phyloP scores from a whole-genome alignment of 2,329 filamentous ascomycete species.

The Rhexocercosporidium sp. region DNA sequence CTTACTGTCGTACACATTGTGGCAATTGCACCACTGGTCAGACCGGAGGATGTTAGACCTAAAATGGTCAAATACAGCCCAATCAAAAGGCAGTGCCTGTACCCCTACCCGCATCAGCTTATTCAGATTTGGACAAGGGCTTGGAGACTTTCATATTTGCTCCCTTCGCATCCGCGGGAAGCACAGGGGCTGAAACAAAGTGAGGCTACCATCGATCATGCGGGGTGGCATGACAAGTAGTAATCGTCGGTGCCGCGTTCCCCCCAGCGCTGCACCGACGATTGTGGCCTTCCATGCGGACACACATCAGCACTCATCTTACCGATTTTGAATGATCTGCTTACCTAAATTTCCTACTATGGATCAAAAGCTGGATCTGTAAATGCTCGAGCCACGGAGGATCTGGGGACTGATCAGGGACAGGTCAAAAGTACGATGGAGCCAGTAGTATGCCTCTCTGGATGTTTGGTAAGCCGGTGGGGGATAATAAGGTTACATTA shows the following conservation, averaged over 20 bases:
- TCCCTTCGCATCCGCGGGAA: not conserved
- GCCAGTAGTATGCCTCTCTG: not conserved
- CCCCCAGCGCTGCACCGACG: too few species aligned
- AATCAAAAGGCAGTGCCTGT: not conserved
- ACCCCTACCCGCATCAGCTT: not conserved
- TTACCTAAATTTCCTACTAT: not conserved
- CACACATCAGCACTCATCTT: not conserved
- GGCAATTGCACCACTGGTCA: not conserved
- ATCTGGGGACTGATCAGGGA: not conserved
- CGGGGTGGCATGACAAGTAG: not conserved
- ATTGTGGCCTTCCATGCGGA: not conserved
- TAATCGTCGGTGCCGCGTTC: too few species aligned
- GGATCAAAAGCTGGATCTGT: not conserved
- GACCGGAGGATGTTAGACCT: not conserved
- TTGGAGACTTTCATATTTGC: not conserved
- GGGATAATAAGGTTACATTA: not conserved
- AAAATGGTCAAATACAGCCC: not conserved
- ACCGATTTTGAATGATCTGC: not conserved
- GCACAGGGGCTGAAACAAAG: not conserved
- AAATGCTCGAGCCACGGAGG: not conserved
- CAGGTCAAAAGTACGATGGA: not conserved
- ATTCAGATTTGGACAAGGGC: not conserved
- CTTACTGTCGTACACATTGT: not conserved
- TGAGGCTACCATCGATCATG: not conserved
- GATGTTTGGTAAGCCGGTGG: not conserved